Percentiles rank a stretch among this genome's conserved stretches.
These are phyloP conservation scores for Rosa hybrid DNA, from an alignment of 331 rosid genomes.

Conservation along the genomic window DNA sequence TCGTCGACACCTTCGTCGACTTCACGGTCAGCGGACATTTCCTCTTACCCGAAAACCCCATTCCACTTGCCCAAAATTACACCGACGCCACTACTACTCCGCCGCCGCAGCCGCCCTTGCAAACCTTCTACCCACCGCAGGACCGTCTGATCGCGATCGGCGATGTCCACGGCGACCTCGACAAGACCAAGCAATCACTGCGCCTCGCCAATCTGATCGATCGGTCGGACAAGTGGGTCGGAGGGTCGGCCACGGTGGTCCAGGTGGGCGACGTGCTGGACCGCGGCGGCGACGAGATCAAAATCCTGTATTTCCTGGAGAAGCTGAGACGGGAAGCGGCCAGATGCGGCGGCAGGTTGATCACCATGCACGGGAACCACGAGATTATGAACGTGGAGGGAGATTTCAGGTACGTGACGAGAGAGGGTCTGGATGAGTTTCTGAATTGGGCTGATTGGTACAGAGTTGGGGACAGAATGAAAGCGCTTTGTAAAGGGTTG, in stretches of 20 bases:
- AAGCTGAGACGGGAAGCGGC: conserved; percentile 75
- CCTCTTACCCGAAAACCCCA: conserved; percentile 37
- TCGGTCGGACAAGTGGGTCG: conserved; percentile 55
- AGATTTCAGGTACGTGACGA: conserved; percentile 61
- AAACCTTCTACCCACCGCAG: conserved; percentile 59
- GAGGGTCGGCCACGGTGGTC: conserved; percentile 79
- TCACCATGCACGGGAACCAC: conserved; percentile 94
- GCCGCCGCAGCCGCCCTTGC: conserved; percentile 6
- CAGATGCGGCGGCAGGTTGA: conserved; percentile 48
- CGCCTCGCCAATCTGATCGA: conserved; percentile 69
- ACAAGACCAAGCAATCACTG: conserved; percentile 72
- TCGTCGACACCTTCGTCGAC: conserved; percentile 86
- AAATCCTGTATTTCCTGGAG: conserved; percentile 76
- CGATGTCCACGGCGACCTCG: conserved; percentile 86
- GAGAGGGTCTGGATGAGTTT: conserved; percentile 61
- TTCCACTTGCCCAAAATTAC: background rate
- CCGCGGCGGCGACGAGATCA: conserved; percentile 85
- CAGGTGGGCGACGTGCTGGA: conserved; percentile 88
- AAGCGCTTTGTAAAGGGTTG: conserved; percentile 51
- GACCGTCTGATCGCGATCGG: conserved; percentile 78
- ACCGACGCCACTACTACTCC: too few species aligned
- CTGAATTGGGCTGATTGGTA: conserved; percentile 77
- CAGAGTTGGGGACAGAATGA: conserved; percentile 56
- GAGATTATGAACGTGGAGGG: conserved; percentile 93
- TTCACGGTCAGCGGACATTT: conserved; percentile 79